phyloP scores from a whole-genome alignment of 2,329 filamentous ascomycete species.

The Alternaria alternata region DNA sequence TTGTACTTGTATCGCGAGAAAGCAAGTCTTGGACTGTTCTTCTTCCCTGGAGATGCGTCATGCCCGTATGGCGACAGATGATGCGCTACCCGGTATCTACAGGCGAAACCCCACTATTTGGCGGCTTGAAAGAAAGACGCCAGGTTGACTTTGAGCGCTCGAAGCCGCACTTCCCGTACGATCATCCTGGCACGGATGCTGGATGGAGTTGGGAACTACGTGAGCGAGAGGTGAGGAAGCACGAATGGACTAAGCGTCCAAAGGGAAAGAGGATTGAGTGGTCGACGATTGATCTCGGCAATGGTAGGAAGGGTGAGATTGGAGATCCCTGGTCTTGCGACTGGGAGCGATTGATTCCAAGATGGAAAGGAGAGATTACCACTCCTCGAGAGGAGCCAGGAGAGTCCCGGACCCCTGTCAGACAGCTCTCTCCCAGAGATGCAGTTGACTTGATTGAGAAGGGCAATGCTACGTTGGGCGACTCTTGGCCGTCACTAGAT shows the following conservation, averaged over 20 bases:
- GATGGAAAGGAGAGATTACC: background rate
- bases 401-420: constrained; percentile 30
- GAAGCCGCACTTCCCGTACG: constrained; percentile 83
- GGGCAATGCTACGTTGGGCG: background rate
- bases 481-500: constrained; percentile 16
- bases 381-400: constrained; percentile 13
- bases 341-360: constrained; percentile 72
- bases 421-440: constrained; percentile 30
- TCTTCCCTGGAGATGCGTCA: constrained; percentile 88
- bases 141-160: constrained; percentile 84
- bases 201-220: constrained; percentile 80
- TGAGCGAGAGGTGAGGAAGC: constrained; percentile 66
- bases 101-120: constrained; percentile 82
- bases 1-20: constrained; percentile 70
- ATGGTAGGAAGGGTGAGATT: constrained; percentile 79
- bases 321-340: constrained; percentile 85
- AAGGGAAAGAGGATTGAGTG: constrained; percentile 83
- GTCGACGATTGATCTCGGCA: constrained; percentile 76
- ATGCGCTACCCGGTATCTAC: constrained; percentile 82
- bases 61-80: constrained; percentile 83
- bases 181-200: constrained; percentile 80
- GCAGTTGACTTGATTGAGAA: constrained; percentile 38
- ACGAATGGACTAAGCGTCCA: constrained; percentile 77
- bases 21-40: constrained; percentile 78
- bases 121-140: constrained; percentile 78